phyloP scores from a whole-genome alignment of 352 stramenopile genomes.

The Lagenidium sp. region DNA sequence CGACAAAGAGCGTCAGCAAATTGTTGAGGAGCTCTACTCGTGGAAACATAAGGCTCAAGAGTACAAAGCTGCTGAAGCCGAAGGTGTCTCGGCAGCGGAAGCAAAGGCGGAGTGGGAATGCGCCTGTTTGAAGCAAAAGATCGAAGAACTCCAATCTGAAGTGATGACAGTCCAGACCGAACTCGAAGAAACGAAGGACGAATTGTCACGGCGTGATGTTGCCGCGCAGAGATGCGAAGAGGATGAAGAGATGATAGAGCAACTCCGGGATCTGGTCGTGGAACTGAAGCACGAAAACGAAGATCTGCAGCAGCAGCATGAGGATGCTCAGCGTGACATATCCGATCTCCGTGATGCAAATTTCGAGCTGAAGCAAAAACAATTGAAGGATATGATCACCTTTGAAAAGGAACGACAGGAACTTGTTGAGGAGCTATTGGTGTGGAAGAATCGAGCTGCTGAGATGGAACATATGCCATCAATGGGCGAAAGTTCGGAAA shows the following conservation, averaged over 20 bases:
- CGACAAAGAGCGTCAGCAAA: constrained; percentile 16
- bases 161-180: constrained; percentile 8
- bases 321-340: constrained; percentile 1
- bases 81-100: constrained; percentile 8
- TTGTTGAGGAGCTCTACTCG: constrained; percentile 15
- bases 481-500: background rate
- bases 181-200: constrained; percentile 9
- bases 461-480: background rate
- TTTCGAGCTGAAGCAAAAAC: constrained; percentile 8
- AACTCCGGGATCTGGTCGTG: constrained; percentile 11
- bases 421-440: constrained; percentile 10
- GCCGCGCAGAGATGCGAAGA: constrained; percentile 6
- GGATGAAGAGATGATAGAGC: constrained; percentile 14
- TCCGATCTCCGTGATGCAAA: constrained; percentile 1
- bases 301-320: constrained; percentile 6
- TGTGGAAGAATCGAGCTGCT: constrained; percentile 12
- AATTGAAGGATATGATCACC: constrained; percentile 6
- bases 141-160: constrained; percentile 12
- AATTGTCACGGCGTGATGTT: constrained; percentile 5
- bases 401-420: constrained; percentile 12
- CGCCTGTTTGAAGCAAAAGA: constrained; percentile 16
- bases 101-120: constrained; percentile 13
- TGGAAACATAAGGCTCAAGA: constrained; percentile 12
- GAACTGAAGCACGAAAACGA: constrained; percentile 13
- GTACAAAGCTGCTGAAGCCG: constrained; percentile 9